Evolutionary conservation across 768 basidiomycete species (phyloP).

Genomic region (Pleurotus eryngii): DNA sequence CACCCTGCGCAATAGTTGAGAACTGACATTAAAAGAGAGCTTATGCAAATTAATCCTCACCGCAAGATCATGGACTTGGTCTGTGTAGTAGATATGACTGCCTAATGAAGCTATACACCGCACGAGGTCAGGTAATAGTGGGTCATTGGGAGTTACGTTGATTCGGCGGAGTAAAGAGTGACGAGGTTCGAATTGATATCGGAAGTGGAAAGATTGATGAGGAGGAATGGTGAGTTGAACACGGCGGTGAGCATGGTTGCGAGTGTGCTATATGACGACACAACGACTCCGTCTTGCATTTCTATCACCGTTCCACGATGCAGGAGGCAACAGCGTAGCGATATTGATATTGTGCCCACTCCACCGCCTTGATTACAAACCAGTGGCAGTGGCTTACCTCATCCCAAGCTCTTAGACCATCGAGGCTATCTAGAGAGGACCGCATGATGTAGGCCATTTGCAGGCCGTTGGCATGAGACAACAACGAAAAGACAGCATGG

Average conservation of each 20-base stretch:
- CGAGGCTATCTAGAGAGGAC: conserved; percentile 67
- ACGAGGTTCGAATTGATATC: conserved; percentile 82
- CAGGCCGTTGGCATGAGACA: conserved; percentile 71
- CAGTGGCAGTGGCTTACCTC: conserved; percentile 74
- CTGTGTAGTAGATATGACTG: conserved; percentile 91
- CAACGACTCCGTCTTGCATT: conserved; percentile 48
- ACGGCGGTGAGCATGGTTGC: conserved; percentile 80
- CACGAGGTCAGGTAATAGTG: conserved; percentile 64
- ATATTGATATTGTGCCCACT: conserved; percentile 92
- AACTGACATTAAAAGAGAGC: neutral
- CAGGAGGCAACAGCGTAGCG: conserved; percentile 86
- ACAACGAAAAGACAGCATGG: conserved; percentile 64
- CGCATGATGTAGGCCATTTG: conserved; percentile 75
- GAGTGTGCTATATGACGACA: conserved; percentile 54
- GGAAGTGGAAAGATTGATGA: conserved; percentile 88
- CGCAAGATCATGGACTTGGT: conserved; percentile 91
- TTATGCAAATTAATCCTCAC: conserved; percentile 26
- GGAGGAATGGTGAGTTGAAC: conserved; percentile 75
- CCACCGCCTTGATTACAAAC: conserved; percentile 73
- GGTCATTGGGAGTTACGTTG: conserved; percentile 57
- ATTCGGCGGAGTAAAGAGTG: conserved; percentile 70
- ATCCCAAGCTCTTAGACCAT: conserved; percentile 60
- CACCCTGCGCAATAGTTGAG: conserved; percentile 41
- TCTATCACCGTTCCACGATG: conserved; percentile 69
- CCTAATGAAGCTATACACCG: conserved; percentile 81